A percentile compares a stretch with the other conserved stretches of the same genome.
Evolutionary conservation across 2,329 filamentous ascomycete genomes (phyloP).

Genomic region (Emmonsiellopsis sp.): DNA sequence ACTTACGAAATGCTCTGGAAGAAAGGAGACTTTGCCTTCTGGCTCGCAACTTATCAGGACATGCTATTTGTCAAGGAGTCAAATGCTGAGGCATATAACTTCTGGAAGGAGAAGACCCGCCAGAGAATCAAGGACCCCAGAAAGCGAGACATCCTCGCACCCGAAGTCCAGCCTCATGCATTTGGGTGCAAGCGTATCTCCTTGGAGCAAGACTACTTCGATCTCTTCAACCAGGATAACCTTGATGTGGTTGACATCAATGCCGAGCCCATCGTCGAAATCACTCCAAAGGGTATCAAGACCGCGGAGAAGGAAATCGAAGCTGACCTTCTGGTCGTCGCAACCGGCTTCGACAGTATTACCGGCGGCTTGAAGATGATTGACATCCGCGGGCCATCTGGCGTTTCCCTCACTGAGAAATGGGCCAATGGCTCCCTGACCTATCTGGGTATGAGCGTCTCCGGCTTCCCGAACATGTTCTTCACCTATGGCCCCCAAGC

Average conservation of each 20-base stretch:
- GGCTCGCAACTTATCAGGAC: constrained; percentile 46
- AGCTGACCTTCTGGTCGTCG: constrained; percentile 32
- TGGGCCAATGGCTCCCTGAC: constrained; percentile 29
- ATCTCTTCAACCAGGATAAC: constrained; percentile 39
- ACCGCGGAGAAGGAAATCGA: constrained; percentile 28
- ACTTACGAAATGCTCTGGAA: constrained; percentile 43
- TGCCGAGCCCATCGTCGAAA: constrained; percentile 30
- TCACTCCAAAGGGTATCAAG: constrained; percentile 33
- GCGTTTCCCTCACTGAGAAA: constrained; percentile 23
- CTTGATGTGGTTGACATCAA: constrained; percentile 41
- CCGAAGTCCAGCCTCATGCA: constrained; percentile 43
- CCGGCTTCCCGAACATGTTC: constrained; percentile 42
- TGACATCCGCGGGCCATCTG: constrained; percentile 22
- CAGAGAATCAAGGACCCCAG: constrained; percentile 42
- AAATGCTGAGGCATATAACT: constrained; percentile 46
- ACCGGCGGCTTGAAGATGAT: constrained; percentile 30
- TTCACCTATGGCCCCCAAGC: constrained; percentile 48
- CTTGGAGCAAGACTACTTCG: constrained; percentile 44
- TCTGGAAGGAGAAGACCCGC: constrained; percentile 47
- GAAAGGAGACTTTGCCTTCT: constrained; percentile 46
- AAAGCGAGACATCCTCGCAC: constrained; percentile 46
- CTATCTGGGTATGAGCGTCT: constrained; percentile 22
- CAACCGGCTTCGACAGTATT: constrained; percentile 34
- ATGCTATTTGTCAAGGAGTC: constrained; percentile 36
- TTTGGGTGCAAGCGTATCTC: constrained; percentile 46